Base-by-base conservation (phyloP, 768 basidiomycete species). In the Lentinula sp. region DNA sequence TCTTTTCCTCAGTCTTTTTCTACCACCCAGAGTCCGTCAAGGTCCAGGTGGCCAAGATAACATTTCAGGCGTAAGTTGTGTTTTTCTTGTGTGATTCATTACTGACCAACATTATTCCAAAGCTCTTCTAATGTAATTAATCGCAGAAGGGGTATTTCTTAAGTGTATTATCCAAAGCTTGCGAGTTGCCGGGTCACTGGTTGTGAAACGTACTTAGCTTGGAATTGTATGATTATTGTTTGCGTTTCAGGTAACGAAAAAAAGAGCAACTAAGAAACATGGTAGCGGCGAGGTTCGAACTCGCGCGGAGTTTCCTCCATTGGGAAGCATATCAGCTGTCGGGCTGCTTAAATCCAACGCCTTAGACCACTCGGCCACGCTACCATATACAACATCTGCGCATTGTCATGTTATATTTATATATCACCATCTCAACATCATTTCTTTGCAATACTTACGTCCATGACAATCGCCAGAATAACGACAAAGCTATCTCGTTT, bases 321-420 rank as follows among this genome's bases (percentile, higher is more conserved):
- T 87, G 86, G 87, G 86, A 89, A 81, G 84, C 87, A 86, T 69
- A 65, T 49, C 52, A 68, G 69, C 28, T 21, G 11, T 21, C 73
- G 67, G 35, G 32, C 59, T 23, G 65, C 88, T 89, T 90, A 89
- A 89, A 88, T 87, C 88, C 87, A 87, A 89, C 88, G 85, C 88
- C 88, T 89, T 89, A 88, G 86, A 88, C 87, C 88, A 87, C 88
- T 89, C 88, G 87, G 87, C 85, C 88, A 89, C 84, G 82, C 83
- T 84, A 78, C 78, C 78, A 9, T 48, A 45, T 13, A 28, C n/a
- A n/a, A 13, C 13, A 10, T 2, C 0, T n/a, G 5, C 37, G 37
- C 37, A 39, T 5, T 15, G 42, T n/a, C 16, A 13, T 43, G 5
- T n/a, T 13, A 43, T 8, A n/a, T 5, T 9, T 2, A 43, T 13